phyloP scores from a whole-genome alignment of 345 rosid genomes.

The Rhodamnia argentea region DNA sequence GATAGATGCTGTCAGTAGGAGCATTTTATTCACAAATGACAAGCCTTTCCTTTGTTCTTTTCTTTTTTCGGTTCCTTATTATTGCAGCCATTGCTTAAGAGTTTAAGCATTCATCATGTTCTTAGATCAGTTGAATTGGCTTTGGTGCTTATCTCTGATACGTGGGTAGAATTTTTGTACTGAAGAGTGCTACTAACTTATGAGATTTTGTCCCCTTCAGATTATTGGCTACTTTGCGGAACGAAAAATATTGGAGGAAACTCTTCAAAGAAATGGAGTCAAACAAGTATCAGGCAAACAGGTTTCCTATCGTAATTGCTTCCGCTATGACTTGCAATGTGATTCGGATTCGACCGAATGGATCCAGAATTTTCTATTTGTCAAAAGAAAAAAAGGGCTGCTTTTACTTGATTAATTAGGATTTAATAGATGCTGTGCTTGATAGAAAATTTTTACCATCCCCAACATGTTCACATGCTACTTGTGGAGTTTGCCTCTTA shows the following conservation, averaged over 20 bases:
- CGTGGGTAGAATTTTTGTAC: background rate
- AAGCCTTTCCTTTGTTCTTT: background rate
- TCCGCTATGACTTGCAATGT: background rate
- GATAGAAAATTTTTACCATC: background rate
- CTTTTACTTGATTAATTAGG: background rate
- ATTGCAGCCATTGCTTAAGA: background rate
- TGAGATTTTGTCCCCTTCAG: conserved; percentile 11
- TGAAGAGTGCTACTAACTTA: background rate
- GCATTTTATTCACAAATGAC: background rate
- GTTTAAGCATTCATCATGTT: background rate
- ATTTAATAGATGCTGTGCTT: background rate
- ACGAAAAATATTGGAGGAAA: conserved; percentile 29
- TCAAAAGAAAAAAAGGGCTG: background rate
- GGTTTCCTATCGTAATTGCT: conserved; percentile 7
- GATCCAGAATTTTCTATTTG: background rate
- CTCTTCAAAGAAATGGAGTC: conserved; percentile 31
- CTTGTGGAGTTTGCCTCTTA: background rate
- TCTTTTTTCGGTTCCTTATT: background rate
- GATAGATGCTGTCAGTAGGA: background rate
- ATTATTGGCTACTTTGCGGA: conserved; percentile 22
- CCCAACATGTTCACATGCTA: background rate
- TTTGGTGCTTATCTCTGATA: background rate
- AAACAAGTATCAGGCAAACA: conserved; percentile 24
- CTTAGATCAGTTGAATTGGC: background rate
- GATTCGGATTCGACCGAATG: background rate